A percentile compares a stretch with the other conserved stretches of the same genome.
phyloP scores from a whole-genome alignment of 345 rosid genomes.

The Dipteronia dyeriana region DNA sequence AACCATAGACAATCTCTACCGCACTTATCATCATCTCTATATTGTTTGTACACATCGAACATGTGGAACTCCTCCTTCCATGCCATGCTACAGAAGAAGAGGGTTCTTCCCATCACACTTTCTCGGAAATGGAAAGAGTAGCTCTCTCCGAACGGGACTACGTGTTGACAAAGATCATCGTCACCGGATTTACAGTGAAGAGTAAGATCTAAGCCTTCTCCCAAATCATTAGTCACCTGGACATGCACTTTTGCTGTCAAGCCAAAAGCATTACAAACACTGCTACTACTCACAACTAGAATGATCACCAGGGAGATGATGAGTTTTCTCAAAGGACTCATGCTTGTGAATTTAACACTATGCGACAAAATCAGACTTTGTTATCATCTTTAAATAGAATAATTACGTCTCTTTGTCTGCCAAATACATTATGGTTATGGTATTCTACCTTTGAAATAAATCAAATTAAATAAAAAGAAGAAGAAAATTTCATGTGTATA shows the following conservation, averaged over 20 bases:
- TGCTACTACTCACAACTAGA: neutral
- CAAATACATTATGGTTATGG: no score
- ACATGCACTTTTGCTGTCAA: neutral
- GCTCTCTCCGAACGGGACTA: neutral
- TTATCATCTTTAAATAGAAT: neutral
- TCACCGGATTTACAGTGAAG: constrained; percentile 6
- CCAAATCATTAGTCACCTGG: neutral
- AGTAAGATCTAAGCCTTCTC: neutral
- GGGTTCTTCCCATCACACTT: neutral
- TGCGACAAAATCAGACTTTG: neutral
- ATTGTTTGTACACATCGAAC: neutral
- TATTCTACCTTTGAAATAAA: neutral
- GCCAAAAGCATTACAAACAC: neutral
- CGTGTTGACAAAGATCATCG: neutral
- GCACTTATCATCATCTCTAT: neutral
- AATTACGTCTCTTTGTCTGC: no score
- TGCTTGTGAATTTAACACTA: neutral
- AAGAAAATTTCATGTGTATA: neutral
- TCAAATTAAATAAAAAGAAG: no score
- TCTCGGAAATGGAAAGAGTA: neutral
- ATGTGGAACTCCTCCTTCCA: neutral
- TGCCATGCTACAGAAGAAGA: neutral
- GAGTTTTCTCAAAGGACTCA: neutral
- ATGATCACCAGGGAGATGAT: neutral
- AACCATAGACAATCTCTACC: neutral